Conservation (phyloP, 805 yeast genomes). For the Nakazawaea holstii region DNA sequence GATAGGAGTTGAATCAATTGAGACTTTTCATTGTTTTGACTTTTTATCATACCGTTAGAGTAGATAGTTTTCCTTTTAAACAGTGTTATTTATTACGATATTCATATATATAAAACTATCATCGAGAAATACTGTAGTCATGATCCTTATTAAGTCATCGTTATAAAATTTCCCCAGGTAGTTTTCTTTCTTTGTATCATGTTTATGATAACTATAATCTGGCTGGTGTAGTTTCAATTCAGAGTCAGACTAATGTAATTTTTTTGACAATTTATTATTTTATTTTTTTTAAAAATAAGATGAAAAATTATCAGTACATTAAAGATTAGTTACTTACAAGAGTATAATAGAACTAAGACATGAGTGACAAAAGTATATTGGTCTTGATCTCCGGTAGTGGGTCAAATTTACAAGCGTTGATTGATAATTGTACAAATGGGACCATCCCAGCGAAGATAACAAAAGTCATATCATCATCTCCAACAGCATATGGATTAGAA, state of each 20-base stretch:
- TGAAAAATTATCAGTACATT: neutral
- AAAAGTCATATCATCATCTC: conserved; percentile 79
- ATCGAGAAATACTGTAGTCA: no score
- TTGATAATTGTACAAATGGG: conserved; percentile 55
- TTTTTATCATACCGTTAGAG: neutral
- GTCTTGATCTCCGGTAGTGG: conserved; percentile 95
- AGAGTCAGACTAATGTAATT: neutral
- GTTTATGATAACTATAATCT: neutral
- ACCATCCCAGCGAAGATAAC: conserved; percentile 45
- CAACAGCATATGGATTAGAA: conserved; percentile 80
- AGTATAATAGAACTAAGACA: neutral
- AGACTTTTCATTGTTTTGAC: no score
- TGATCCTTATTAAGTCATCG: no score
- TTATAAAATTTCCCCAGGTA: no score
- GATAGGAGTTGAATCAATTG: no score
- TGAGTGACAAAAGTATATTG: conserved; percentile 31
- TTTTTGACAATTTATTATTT: neutral
- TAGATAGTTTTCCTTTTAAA: neutral
- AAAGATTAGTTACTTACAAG: neutral
- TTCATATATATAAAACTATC: neutral
- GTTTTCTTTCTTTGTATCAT: no score
- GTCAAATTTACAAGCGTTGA: conserved; percentile 90
- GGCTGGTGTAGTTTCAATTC: neutral
- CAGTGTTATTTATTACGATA: neutral
- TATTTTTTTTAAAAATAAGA: neutral